Conservation (phyloP, 331 rosid genomes). For the Malus hybrid region DNA sequence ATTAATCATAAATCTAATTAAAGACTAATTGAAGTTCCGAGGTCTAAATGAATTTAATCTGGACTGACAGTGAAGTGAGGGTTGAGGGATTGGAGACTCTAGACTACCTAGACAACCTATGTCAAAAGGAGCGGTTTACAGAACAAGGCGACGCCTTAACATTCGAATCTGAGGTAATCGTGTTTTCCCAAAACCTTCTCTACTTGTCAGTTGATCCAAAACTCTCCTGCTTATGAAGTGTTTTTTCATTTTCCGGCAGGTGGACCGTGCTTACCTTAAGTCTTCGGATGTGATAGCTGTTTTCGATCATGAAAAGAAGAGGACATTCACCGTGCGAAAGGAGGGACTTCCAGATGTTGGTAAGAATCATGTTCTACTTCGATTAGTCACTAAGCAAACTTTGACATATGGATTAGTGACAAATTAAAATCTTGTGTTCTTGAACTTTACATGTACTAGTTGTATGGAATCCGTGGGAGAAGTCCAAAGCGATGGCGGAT, state of each 20-base stretch:
- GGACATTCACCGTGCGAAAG: slow-evolving; percentile 51
- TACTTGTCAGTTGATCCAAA: not conserved
- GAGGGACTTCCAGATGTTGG: slow-evolving; percentile 87
- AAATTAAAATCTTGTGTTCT: not conserved
- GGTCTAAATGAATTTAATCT: slow-evolving; percentile 5
- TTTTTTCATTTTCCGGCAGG: slow-evolving; percentile 27
- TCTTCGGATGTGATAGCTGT: slow-evolving; percentile 46
- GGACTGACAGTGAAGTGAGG: slow-evolving; percentile 73
- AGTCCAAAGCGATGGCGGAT: slow-evolving; percentile 52
- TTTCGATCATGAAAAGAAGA: slow-evolving; percentile 68
- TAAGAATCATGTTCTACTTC: slow-evolving; percentile 8
- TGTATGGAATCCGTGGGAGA: slow-evolving; percentile 99
- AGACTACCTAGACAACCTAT: slow-evolving; percentile 69
- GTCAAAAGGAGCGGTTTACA: slow-evolving; percentile 66
- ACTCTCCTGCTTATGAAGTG: not conserved
- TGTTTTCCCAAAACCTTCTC: not conserved
- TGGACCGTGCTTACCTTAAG: slow-evolving; percentile 70
- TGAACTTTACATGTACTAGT: slow-evolving; percentile 24
- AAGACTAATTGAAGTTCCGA: not conserved
- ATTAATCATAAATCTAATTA: not conserved
- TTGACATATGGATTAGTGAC: not conserved
- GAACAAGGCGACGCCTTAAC: slow-evolving; percentile 92
- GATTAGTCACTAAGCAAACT: not conserved
- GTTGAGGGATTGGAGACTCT: slow-evolving; percentile 91
- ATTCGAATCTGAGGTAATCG: slow-evolving; percentile 81